A percentile compares a stretch with the other conserved stretches of the same genome.
Evolutionary conservation across 1,139 yeast species (phyloP).

Genomic region (Meyerozyma sp.): DNA sequence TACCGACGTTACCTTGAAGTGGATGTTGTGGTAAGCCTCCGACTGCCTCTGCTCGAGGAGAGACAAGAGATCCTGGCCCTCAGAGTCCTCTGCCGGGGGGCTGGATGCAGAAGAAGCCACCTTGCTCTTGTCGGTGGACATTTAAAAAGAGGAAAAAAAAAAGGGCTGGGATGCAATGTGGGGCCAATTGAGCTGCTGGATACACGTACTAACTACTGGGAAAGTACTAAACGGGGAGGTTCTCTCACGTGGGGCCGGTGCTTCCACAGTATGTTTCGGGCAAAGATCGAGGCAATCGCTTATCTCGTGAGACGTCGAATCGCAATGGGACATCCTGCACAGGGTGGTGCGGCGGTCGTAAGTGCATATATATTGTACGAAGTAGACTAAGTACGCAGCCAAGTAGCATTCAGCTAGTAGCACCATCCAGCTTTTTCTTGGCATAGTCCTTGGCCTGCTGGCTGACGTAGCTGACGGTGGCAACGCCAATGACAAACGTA

Average conservation of each 20-base stretch:
- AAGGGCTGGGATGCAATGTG: not conserved
- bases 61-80: not conserved
- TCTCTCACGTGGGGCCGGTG: not conserved
- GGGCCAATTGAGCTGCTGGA: not conserved
- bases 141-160: not conserved
- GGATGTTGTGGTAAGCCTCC: not conserved
- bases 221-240: not conserved
- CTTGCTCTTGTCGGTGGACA: not conserved
- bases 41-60: not conserved
- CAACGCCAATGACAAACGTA: slow-evolving; percentile 27
- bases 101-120: not conserved
- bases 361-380: too few relatives aligned
- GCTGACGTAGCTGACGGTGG: slow-evolving; percentile 25
- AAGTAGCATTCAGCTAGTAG: not conserved
- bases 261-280: too few relatives aligned
- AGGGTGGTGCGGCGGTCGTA: not conserved
- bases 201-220: not conserved
- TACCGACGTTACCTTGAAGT: not conserved
- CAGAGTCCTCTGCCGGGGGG: not conserved
- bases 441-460: slow-evolving; percentile 22
- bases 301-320: not conserved
- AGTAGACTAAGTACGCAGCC: too few relatives aligned
- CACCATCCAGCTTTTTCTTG: slow-evolving; percentile 8
- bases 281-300: not conserved
- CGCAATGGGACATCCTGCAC: not conserved